Percentiles rank a stretch among this genome's conserved stretches.
phyloP scores from a whole-genome alignment of 495 filamentous ascomycete genomes.

The Hamigera avellanea region DNA sequence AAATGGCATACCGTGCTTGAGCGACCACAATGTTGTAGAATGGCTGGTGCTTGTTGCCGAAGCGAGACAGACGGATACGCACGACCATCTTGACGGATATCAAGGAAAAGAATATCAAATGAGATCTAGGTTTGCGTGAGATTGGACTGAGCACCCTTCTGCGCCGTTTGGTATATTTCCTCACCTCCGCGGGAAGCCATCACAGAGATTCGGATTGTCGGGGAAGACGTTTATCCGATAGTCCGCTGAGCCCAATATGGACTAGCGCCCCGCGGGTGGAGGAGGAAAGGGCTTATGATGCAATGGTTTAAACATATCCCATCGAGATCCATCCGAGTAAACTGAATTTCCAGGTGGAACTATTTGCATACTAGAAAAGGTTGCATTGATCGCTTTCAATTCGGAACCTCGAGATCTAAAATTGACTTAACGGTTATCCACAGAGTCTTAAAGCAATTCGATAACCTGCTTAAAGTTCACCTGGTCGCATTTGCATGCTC shows the following conservation, averaged over 20 bases:
- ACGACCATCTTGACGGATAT: slow-evolving; percentile 68
- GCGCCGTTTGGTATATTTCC: too few relatives aligned
- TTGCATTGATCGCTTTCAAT: too few relatives aligned
- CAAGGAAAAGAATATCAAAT: not conserved
- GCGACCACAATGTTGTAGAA: slow-evolving; percentile 97
- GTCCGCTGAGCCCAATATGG: slow-evolving; percentile 15
- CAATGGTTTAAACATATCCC: slow-evolving; percentile 8
- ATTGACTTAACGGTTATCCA: too few relatives aligned
- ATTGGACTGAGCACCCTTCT: too few relatives aligned
- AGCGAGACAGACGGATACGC: slow-evolving; percentile 84
- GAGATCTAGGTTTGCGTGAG: too few relatives aligned
- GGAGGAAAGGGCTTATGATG: slow-evolving; percentile 10
- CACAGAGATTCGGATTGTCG: not conserved
- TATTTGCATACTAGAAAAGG: too few relatives aligned
- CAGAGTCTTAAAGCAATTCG: too few relatives aligned
- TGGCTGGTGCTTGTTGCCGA: slow-evolving; percentile 73
- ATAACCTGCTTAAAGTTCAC: too few relatives aligned
- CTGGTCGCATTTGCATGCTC: slow-evolving; percentile 15
- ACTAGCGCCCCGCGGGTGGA: slow-evolving; percentile 14
- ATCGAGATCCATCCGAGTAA: too few relatives aligned
- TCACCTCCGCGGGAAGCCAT: too few relatives aligned
- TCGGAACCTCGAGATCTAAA: too few relatives aligned
- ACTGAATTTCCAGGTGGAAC: too few relatives aligned
- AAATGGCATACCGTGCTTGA: slow-evolving; percentile 67
- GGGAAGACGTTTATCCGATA: not conserved